phyloP scores from a whole-genome alignment of 257 asterid species.

The Handroanthus guayacan region DNA sequence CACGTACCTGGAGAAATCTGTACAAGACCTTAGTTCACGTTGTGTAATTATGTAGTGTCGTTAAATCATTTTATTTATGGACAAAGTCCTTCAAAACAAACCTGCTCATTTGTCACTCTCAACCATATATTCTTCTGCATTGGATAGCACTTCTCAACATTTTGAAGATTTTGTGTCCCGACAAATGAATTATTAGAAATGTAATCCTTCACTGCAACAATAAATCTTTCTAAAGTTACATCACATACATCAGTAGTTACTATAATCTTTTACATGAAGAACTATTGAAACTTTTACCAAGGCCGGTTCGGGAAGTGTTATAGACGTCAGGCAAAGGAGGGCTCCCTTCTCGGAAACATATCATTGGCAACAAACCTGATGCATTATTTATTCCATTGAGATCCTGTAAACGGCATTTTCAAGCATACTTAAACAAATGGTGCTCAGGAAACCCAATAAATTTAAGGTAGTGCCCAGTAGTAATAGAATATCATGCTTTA shows the following conservation, averaged over 20 bases:
- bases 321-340: conserved; percentile 93
- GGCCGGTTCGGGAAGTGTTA: conserved; percentile 66
- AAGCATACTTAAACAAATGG: conserved; percentile 23
- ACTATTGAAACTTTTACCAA: conserved; percentile 55
- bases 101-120: conserved; percentile 87
- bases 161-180: conserved; percentile 65
- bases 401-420: conserved; percentile 53
- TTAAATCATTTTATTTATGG: conserved; percentile 15
- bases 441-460: not conserved
- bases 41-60: not conserved
- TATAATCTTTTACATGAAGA: not conserved
- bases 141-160: conserved; percentile 83
- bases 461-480: not conserved
- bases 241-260: not conserved
- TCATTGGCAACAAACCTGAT: conserved; percentile 64
- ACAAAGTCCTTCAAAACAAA: conserved; percentile 34
- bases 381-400: conserved; percentile 48
- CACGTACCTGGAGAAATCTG: conserved; percentile 94
- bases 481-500: not conserved
- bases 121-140: conserved; percentile 77
- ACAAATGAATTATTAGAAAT: conserved; percentile 70
- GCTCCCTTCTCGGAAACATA: conserved; percentile 95
- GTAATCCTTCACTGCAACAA: conserved; percentile 59
- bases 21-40: conserved; percentile 31
- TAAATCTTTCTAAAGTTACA: conserved; percentile 31